Base-by-base conservation (phyloP, 805 yeast genomes). In the Torulaspora quercuum region DNA sequence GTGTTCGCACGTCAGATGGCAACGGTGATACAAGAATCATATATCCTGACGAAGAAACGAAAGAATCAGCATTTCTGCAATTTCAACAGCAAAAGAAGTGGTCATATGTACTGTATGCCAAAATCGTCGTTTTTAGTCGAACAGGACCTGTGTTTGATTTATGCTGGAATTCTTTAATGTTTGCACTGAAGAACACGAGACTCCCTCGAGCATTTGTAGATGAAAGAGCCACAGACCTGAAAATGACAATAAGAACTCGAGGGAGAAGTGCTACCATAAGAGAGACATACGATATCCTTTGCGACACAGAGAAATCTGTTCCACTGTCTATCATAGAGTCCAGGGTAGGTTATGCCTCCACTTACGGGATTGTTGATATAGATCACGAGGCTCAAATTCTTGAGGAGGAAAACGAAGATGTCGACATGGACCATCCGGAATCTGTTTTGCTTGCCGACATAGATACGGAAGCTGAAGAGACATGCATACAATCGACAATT, bases 391-490 rank as follows among this genome's bases (percentile, higher is more conserved):
- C 63, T 2, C 37, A 29, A 12, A 18, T 48, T 3, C 40, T 45
- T 25, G 26, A 48, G 11, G 39, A 52, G 2, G 59, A 58, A 10
- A 61, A 48, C 5, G 63, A 58, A 11, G 61, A 62, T 19, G 63
- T 63, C 57, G 69, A 63, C 6, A 36, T 50, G 10, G 59, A 59
- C 25, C 44, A 29, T 14, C 47, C 41, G 4, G 35, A 57, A 15
- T 46, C 73, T 1, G 65, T 77, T 0, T 50, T 85, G 10, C 57
- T 87, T 30, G 78, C 84, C 1, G 96, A 87, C 54, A 52, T 85
- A 25, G 94, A 86, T 55, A 94, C 94, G 9, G 90, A 82, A 42
- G 82, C 88, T 4, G 96, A 87, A 58, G 94, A 86, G 51, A 53
- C 66, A 8, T 69, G 78, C 20, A 69, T 80, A 3, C 61, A 61